Evolutionary conservation across 345 rosid species (phyloP).

Genomic region (Eutrema japonicum): DNA sequence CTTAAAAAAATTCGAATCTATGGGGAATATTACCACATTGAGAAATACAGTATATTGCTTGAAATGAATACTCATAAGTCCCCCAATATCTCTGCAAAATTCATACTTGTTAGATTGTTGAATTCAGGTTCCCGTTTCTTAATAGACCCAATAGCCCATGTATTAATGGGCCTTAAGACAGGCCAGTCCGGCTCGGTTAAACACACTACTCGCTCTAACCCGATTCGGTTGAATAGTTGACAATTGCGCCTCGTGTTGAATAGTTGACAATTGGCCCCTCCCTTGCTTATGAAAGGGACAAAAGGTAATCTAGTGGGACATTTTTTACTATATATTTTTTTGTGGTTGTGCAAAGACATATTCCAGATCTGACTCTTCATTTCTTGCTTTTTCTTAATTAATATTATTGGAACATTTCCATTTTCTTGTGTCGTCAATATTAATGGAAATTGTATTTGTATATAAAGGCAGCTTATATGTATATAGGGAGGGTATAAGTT

Average conservation of each 20-base stretch:
- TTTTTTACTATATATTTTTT: neutral
- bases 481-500: no score
- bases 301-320: slow-evolving; percentile 16
- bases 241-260: slow-evolving; percentile 3
- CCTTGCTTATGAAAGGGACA: slow-evolving; percentile 25
- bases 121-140: neutral
- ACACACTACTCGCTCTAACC: neutral
- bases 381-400: neutral
- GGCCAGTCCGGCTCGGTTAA: neutral
- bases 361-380: slow-evolving; percentile 18
- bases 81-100: neutral
- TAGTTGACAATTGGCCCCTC: slow-evolving; percentile 22
- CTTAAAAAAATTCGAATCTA: no score
- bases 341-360: neutral
- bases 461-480: neutral
- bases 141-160: neutral
- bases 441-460: neutral
- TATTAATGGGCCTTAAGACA: slow-evolving; percentile 1
- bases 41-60: no score
- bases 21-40: no score
- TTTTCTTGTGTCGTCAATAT: neutral
- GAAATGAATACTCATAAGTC: neutral
- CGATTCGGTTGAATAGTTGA: slow-evolving; percentile 11
- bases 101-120: neutral
- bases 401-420: neutral